Base-by-base conservation (phyloP, 129 eudicot genomes). In the Escallonia herrerae region DNA sequence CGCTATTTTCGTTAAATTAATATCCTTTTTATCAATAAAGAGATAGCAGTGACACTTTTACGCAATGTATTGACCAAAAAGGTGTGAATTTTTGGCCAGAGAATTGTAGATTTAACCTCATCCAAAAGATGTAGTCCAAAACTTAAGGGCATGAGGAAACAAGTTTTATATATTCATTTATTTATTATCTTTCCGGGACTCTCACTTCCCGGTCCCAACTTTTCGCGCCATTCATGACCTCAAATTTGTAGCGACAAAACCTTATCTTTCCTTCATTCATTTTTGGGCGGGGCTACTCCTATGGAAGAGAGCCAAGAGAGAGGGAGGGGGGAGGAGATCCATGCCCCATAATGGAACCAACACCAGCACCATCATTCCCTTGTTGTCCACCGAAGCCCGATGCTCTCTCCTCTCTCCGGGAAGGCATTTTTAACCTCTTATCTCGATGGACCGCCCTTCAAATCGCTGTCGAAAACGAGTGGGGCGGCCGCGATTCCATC, bases 401-500 rank as follows among this genome's bases (percentile, higher is more conserved):
- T 4, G n/a, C 39, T 40, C 5, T 43, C 37, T 63, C 69, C 3
- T 12, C 61, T 3, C 56, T 69, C 15, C 63, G 53, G n/a, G 56
- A 77, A 65, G 71, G 77, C 6, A 77, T 77, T 13, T 58, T 64
- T 5, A 40, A 38, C 69, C 41, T 77, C 7, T 67, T 77, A 39
- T 70, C 76, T 1, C 58, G 22, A 12, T 77, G 81, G 81, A 51
- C 54, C 52, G 77, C 68, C 59, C 69, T 77, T 15, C 76, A 71
- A 65, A 71, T 77, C 60, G 81, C 81, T 15, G 56, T 77, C 64
- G 43, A 71, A 3, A 77, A 77, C 46, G 47, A 66, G 14, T 77
- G 81, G 81, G 81, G 81, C 9, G 81, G 81, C 44, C 50, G 15
- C 55, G 76, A 77, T 55, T 64, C 81, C 43, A 12, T 41, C n/a